These are phyloP conservation scores for Plicaturopsis crispa DNA, from an alignment of 768 basidiomycete genomes.

Conservation along the genomic window DNA sequence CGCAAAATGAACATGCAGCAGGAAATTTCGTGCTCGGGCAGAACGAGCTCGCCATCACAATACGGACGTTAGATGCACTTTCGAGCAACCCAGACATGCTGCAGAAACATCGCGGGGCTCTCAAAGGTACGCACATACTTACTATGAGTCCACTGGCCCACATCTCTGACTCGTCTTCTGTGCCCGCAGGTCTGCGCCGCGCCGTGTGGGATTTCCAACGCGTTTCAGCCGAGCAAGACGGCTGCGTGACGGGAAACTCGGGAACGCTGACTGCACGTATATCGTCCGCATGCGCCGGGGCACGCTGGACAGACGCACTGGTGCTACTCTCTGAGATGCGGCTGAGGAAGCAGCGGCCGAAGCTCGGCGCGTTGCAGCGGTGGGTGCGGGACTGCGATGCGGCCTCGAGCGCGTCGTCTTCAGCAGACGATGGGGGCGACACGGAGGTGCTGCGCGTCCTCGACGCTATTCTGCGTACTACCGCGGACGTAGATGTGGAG, in stretches of 20 bases:
- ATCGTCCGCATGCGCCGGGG: slow-evolving; percentile 34
- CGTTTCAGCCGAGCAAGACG: not conserved
- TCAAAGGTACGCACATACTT: too few relatives aligned
- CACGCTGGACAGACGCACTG: slow-evolving; percentile 38
- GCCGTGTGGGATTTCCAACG: not conserved
- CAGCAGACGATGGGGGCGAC: slow-evolving; percentile 37
- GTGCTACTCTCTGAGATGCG: slow-evolving; percentile 48
- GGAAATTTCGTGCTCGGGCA: too few relatives aligned
- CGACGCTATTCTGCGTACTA: slow-evolving; percentile 41
- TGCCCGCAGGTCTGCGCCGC: not conserved
- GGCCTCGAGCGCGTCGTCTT: slow-evolving; percentile 30
- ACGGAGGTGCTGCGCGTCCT: slow-evolving; percentile 37
- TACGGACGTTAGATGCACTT: too few relatives aligned
- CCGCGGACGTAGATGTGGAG: slow-evolving; percentile 3
- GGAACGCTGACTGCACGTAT: slow-evolving; percentile 29
- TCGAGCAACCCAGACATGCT: too few relatives aligned
- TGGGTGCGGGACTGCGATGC: slow-evolving; percentile 56
- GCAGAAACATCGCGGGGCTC: too few relatives aligned
- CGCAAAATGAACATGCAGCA: too few relatives aligned
- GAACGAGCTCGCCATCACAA: too few relatives aligned
- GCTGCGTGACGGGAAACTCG: slow-evolving; percentile 24
- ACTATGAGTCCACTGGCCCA: too few relatives aligned
- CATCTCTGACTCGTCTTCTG: too few relatives aligned
- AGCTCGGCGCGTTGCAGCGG: slow-evolving; percentile 45
- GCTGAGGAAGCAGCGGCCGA: slow-evolving; percentile 35